Evolutionary conservation across 495 filamentous ascomycete genomes (phyloP).

Genomic region (Penicillium fimorum): DNA sequence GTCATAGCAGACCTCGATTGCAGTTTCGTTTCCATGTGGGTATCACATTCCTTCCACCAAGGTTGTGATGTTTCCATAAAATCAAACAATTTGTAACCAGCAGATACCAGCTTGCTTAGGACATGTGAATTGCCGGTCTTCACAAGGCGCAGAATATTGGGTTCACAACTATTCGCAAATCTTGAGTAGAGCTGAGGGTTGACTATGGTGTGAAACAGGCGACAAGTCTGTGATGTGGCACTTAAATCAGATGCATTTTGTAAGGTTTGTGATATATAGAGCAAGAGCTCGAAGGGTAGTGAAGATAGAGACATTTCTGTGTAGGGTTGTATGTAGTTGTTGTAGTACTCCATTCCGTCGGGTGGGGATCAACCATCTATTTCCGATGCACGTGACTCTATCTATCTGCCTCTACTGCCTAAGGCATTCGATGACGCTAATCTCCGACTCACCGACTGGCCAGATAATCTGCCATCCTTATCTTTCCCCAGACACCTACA

Average conservation of each 20-base stretch:
- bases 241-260: not conserved
- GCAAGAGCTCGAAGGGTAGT: not conserved
- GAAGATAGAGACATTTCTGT: not conserved
- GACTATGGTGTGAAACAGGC: not conserved
- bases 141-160: too few species aligned
- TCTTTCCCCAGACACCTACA: constrained; percentile 17
- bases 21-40: too few species aligned
- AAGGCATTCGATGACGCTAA: constrained; percentile 5
- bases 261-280: not conserved
- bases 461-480: constrained; percentile 21
- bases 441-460: constrained; percentile 10
- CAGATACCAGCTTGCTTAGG: too few species aligned
- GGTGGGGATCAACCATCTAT: not conserved
- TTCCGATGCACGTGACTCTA: not conserved
- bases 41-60: too few species aligned
- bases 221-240: not conserved
- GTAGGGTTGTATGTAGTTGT: not conserved
- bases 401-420: too few species aligned
- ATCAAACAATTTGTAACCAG: too few species aligned
- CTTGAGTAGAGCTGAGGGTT: too few species aligned
- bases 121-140: too few species aligned
- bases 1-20: too few species aligned
- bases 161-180: too few species aligned
- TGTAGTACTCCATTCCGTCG: too few species aligned
- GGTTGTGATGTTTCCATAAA: too few species aligned